Conservation (phyloP, 257 asterid genomes). For the Misopates orontium region DNA sequence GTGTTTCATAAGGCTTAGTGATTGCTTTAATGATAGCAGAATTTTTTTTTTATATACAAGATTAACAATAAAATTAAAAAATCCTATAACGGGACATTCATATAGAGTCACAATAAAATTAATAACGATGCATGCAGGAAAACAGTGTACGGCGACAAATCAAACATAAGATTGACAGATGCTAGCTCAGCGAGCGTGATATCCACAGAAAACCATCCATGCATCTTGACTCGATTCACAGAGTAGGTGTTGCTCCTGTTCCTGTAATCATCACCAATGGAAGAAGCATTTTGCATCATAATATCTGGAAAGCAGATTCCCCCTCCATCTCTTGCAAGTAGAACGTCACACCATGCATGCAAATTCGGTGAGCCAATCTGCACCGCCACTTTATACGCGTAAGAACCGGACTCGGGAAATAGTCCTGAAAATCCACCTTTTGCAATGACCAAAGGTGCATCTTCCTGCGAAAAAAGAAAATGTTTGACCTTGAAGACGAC, state of each 20-base stretch:
- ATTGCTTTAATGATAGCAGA: no score
- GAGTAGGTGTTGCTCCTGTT: slow-evolving; percentile 36
- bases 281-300: slow-evolving; percentile 57
- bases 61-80: no score
- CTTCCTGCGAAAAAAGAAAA: slow-evolving; percentile 46
- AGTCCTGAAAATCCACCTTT: no score
- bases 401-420: slow-evolving; percentile 66
- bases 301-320: slow-evolving; percentile 77
- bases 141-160: not conserved
- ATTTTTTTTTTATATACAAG: no score
- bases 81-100: no score
- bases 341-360: slow-evolving; percentile 75
- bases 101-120: not conserved
- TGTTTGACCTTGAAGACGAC: no score
- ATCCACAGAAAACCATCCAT: slow-evolving; percentile 74
- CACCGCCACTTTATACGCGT: slow-evolving; percentile 46
- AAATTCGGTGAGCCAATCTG: slow-evolving; percentile 36
- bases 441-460: slow-evolving; percentile 68
- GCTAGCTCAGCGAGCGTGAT: slow-evolving; percentile 52
- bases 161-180: slow-evolving; percentile 51
- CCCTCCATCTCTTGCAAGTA: slow-evolving; percentile 71
- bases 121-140: not conserved
- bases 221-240: slow-evolving; percentile 52
- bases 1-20: no score
- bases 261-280: not conserved